phyloP scores from a whole-genome alignment of 2,329 filamentous ascomycete genomes.

The Atkinsonella texensis region DNA sequence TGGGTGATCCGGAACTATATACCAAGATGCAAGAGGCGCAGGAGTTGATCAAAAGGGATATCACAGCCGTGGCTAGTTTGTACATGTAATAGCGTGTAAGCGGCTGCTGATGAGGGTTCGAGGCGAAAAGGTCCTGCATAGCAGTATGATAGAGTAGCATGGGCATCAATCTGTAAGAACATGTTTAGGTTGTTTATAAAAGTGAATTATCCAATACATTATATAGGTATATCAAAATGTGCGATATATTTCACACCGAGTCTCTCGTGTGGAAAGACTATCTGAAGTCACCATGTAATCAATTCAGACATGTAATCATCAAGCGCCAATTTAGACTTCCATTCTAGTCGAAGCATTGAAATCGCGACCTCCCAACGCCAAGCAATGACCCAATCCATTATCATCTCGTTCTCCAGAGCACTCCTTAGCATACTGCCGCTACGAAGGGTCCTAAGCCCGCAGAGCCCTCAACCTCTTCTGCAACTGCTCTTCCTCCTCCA shows the following conservation, averaged over 20 bases:
- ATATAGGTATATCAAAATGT: no score
- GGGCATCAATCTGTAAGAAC: background rate
- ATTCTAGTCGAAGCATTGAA: constrained; percentile 1
- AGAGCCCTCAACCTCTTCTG: constrained; percentile 47
- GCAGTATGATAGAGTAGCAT: background rate
- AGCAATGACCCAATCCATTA: constrained; percentile 3
- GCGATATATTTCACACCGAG: no score
- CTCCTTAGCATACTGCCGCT: no score
- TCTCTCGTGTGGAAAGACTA: no score
- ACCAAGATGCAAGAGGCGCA: constrained; percentile 95
- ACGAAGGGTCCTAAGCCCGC: constrained; percentile 27
- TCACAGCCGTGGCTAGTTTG: constrained; percentile 76
- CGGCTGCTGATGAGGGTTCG: background rate
- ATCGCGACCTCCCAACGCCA: constrained; percentile 6
- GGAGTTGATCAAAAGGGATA: constrained; percentile 95
- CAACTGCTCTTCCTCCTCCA: constrained; percentile 68
- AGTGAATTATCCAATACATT: no score
- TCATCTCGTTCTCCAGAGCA: background rate
- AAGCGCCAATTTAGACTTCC: background rate
- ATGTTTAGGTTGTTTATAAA: no score
- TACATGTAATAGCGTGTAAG: constrained; percentile 59
- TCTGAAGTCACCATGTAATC: no score
- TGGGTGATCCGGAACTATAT: constrained; percentile 86
- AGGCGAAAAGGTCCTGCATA: background rate
- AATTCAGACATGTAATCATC: no score